phyloP scores from a whole-genome alignment of 192 early-diverging fungal genomes.

The Gryganskiella cystojenkinii region DNA sequence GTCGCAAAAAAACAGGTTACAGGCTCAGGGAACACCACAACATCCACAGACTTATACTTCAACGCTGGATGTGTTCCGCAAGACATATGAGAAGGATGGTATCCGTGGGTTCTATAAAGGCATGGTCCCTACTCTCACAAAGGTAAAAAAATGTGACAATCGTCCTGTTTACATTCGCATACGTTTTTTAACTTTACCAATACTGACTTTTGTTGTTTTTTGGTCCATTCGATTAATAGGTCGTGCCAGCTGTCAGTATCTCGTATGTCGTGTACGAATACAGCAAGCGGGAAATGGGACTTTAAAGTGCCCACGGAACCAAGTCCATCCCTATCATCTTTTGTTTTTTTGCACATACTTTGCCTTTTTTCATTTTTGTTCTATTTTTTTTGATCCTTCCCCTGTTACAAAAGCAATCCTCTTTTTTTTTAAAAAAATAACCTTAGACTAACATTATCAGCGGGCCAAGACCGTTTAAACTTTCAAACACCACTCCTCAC shows the following conservation, averaged over 20 bases:
- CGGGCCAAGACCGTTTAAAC: not conserved
- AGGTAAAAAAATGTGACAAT: slow-evolving; percentile 53
- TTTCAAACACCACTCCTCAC: slow-evolving; percentile 1
- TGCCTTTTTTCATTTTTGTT: slow-evolving; percentile 6
- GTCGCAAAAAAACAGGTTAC: slow-evolving; percentile 60
- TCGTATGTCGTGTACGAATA: slow-evolving; percentile 79
- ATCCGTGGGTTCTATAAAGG: slow-evolving; percentile 81
- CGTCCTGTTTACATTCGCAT: not conserved
- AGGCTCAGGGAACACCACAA: slow-evolving; percentile 82
- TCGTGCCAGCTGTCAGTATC: slow-evolving; percentile 80
- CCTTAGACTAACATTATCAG: not conserved
- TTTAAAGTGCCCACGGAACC: too few species aligned
- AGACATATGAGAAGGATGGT: slow-evolving; percentile 71
- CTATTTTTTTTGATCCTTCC: slow-evolving; percentile 1
- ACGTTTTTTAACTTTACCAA: not conserved
- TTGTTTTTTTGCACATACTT: not conserved
- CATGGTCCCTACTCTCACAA: slow-evolving; percentile 75
- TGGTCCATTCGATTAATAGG: slow-evolving; percentile 29
- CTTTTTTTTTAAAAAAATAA: slow-evolving; percentile 13
- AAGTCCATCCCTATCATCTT: not conserved
- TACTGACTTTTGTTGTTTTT: not conserved
- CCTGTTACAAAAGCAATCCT: not conserved
- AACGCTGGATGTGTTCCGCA: slow-evolving; percentile 68
- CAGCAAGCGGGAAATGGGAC: slow-evolving; percentile 47
- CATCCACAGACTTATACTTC: slow-evolving; percentile 76